Conservation (phyloP, 2,329 filamentous ascomycete genomes). For the Aspergillus unguis region DNA sequence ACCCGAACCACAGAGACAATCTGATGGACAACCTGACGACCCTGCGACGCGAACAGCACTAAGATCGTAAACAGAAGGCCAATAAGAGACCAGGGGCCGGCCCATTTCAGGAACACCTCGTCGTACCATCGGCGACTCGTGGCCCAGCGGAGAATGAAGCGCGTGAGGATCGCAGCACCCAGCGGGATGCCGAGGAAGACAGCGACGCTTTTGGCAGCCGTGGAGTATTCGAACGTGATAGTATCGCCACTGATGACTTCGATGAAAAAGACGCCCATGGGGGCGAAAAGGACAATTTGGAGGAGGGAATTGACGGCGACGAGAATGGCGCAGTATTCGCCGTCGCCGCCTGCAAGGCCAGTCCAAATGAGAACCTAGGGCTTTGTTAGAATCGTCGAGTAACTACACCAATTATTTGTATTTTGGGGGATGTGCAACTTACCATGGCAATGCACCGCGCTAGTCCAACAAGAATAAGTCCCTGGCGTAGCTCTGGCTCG, state of each 20-base stretch:
- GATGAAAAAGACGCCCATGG: slow-evolving; percentile 67
- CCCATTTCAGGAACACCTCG: slow-evolving; percentile 63
- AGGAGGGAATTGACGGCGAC: slow-evolving; percentile 72
- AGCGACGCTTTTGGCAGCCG: slow-evolving; percentile 74
- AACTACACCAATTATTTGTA: not conserved
- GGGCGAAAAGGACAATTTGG: slow-evolving; percentile 71
- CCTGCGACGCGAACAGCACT: slow-evolving; percentile 80
- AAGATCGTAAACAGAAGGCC: slow-evolving; percentile 84
- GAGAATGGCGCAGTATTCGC: slow-evolving; percentile 77
- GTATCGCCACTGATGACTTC: slow-evolving; percentile 59
- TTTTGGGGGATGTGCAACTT: slow-evolving; percentile 13
- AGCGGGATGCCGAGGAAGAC: slow-evolving; percentile 84
- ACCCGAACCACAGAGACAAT: slow-evolving; percentile 80
- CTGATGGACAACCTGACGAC: slow-evolving; percentile 71
- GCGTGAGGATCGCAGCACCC: slow-evolving; percentile 70
- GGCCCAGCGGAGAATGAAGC: slow-evolving; percentile 58
- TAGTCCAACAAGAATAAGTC: slow-evolving; percentile 76
- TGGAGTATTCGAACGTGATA: slow-evolving; percentile 55
- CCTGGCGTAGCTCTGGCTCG: slow-evolving; percentile 52
- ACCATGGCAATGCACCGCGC: slow-evolving; percentile 89
- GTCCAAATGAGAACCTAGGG: slow-evolving; percentile 69
- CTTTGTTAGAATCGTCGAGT: not conserved
- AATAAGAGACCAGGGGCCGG: slow-evolving; percentile 72
- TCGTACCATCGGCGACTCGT: slow-evolving; percentile 63
- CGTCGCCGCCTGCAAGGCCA: slow-evolving; percentile 69